These are phyloP conservation scores for Scheffersomyces amazonensis DNA, from an alignment of 805 yeast genomes.

Conservation along the genomic window DNA sequence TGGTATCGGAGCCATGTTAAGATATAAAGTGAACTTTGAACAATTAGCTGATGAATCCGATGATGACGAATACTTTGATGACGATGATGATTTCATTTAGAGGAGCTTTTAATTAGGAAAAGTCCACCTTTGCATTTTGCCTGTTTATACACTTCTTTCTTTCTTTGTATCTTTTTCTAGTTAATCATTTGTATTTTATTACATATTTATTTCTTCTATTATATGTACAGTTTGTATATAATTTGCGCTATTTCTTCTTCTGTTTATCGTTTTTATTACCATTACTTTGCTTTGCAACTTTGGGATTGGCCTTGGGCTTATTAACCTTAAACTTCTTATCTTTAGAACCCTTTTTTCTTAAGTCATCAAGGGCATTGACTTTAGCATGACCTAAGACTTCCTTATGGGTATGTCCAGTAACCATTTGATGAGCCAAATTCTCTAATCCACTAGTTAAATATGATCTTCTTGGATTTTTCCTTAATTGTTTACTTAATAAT, in stretches of 20 bases:
- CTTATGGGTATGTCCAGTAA: slow-evolving; percentile 64
- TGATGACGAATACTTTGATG: slow-evolving; percentile 80
- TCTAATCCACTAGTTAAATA: slow-evolving; percentile 77
- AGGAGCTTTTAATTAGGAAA: neutral
- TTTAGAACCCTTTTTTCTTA: slow-evolving; percentile 24
- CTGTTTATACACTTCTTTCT: neutral
- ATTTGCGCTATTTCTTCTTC: neutral
- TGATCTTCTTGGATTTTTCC: slow-evolving; percentile 64
- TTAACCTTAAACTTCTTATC: slow-evolving; percentile 7
- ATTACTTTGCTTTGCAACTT: slow-evolving; percentile 2
- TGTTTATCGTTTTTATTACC: slow-evolving; percentile 1
- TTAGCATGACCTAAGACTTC: slow-evolving; percentile 68
- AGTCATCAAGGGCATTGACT: slow-evolving; percentile 64
- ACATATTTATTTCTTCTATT: neutral
- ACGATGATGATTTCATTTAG: slow-evolving; percentile 51
- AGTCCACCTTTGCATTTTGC: slow-evolving; percentile 1
- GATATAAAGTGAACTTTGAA: slow-evolving; percentile 96
- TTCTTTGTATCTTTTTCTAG: neutral
- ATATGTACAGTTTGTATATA: too few species aligned
- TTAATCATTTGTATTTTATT: neutral
- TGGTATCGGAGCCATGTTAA: slow-evolving; percentile 95
- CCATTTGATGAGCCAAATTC: slow-evolving; percentile 74
- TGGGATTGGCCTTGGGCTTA: too few species aligned
- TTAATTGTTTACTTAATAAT: slow-evolving; percentile 50
- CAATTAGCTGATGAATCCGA: slow-evolving; percentile 87